Percentiles rank a stretch among this genome's conserved stretches.
Evolutionary conservation across 2,329 filamentous ascomycete species (phyloP).

Genomic region (Aspergillus arachidicola): DNA sequence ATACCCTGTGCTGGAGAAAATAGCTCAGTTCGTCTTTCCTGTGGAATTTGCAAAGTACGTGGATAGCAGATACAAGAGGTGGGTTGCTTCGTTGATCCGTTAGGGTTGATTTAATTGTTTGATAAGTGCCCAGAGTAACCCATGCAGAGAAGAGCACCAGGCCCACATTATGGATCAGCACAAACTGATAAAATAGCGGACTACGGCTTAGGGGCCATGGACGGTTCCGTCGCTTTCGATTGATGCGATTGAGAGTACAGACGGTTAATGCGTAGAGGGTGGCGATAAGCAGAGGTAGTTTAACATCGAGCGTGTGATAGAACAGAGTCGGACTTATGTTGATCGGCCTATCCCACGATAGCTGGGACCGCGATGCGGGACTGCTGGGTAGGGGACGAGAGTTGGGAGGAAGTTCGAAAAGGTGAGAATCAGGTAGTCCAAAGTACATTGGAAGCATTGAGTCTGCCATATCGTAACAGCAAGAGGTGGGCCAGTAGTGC

Average conservation of each 20-base stretch:
- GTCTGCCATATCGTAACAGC: not conserved
- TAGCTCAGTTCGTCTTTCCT: not conserved
- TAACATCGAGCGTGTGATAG: not conserved
- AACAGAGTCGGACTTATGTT: not conserved
- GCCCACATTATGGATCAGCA: not conserved
- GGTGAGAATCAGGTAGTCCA: not conserved
- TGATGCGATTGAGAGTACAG: not conserved
- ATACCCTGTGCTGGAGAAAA: not conserved
- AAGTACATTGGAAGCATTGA: not conserved
- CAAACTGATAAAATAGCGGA: not conserved
- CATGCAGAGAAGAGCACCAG: not conserved
- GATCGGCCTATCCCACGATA: not conserved
- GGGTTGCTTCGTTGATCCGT: not conserved
- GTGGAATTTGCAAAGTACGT: not conserved
- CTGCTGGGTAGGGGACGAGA: not conserved
- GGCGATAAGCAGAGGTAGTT: not conserved
- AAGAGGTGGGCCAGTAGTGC: too few species aligned
- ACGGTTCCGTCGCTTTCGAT: not conserved
- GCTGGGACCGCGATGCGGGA: not conserved
- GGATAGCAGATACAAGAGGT: not conserved
- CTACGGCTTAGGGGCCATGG: not conserved
- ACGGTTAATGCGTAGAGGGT: not conserved
- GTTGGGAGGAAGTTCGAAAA: not conserved
- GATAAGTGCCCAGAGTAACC: not conserved
- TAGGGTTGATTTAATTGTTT: not conserved